Percentiles rank a stretch among this genome's conserved stretches.
These are phyloP conservation scores for Psidium friedrichsthalianum DNA, from an alignment of 345 rosid genomes.

Conservation along the genomic window DNA sequence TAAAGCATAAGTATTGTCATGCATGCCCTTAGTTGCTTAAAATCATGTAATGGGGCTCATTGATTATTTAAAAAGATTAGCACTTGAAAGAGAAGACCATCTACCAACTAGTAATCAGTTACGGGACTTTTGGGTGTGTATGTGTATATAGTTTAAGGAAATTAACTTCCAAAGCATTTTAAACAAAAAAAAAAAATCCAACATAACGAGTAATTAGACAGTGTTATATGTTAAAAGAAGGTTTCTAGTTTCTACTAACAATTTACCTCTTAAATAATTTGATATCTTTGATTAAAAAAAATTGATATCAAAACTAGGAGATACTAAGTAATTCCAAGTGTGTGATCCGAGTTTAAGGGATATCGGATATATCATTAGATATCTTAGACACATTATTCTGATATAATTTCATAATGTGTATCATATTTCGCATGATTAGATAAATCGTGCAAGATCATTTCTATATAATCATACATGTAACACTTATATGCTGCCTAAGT, in stretches of 20 bases:
- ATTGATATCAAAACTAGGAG: too few species aligned
- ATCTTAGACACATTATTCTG: neutral
- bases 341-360: neutral
- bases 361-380: neutral
- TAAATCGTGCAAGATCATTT: fast-evolving
- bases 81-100: neutral
- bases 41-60: neutral
- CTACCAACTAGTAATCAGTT: fast-evolving
- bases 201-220: neutral
- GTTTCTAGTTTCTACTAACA: neutral
- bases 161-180: neutral
- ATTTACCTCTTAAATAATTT: neutral
- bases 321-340: neutral
- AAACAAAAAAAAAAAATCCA: neutral
- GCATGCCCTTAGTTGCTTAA: neutral
- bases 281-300: too few species aligned
- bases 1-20: too few species aligned
- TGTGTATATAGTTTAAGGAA: neutral
- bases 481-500: too few species aligned
- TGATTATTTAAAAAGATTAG: neutral
- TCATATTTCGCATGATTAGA: fast-evolving
- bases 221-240: neutral
- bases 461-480: neutral
- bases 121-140: neutral
- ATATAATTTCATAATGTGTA: neutral